These are phyloP conservation scores for Elsinoe australis DNA, from an alignment of 2,329 filamentous ascomycete genomes.

Conservation along the genomic window DNA sequence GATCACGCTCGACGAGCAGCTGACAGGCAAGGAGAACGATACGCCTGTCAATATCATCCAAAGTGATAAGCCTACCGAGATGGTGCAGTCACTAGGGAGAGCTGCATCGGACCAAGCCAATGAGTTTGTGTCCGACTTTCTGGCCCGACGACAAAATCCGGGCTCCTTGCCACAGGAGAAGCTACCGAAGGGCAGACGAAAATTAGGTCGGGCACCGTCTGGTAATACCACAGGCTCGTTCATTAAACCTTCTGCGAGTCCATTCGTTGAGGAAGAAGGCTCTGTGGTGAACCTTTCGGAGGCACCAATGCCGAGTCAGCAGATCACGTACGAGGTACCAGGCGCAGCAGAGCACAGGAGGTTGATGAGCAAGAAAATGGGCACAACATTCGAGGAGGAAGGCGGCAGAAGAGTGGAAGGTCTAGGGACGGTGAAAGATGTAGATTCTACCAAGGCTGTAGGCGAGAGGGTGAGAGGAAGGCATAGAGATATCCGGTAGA, in stretches of 20 bases:
- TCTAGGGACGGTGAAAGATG: slow-evolving; percentile 28
- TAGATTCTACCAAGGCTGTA: slow-evolving; percentile 18
- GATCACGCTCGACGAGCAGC: neutral
- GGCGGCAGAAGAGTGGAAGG: slow-evolving; percentile 25
- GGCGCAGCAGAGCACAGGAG: slow-evolving; percentile 27
- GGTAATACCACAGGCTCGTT: slow-evolving; percentile 8
- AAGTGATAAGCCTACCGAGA: neutral
- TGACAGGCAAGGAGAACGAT: slow-evolving; percentile 12
- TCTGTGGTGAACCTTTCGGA: slow-evolving; percentile 9
- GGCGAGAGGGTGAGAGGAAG: slow-evolving; percentile 21
- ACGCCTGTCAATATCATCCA: neutral
- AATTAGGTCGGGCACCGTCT: slow-evolving; percentile 12
- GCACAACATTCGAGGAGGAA: slow-evolving; percentile 25
- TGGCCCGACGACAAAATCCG: slow-evolving; percentile 10
- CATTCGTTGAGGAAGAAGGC: slow-evolving; percentile 7
- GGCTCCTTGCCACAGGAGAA: neutral
- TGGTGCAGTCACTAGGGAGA: neutral
- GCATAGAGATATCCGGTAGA: too few species aligned
- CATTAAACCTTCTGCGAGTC: slow-evolving; percentile 10
- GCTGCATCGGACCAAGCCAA: neutral
- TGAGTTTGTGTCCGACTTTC: slow-evolving; percentile 6
- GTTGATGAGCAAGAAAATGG: slow-evolving; percentile 30
- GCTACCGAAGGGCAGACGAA: neutral
- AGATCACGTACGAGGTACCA: slow-evolving; percentile 31
- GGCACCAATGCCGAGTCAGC: slow-evolving; percentile 26